Percentiles rank a stretch among this genome's conserved stretches.
Conservation (phyloP, 345 rosid genomes). For the Aethionema arabicum region DNA sequence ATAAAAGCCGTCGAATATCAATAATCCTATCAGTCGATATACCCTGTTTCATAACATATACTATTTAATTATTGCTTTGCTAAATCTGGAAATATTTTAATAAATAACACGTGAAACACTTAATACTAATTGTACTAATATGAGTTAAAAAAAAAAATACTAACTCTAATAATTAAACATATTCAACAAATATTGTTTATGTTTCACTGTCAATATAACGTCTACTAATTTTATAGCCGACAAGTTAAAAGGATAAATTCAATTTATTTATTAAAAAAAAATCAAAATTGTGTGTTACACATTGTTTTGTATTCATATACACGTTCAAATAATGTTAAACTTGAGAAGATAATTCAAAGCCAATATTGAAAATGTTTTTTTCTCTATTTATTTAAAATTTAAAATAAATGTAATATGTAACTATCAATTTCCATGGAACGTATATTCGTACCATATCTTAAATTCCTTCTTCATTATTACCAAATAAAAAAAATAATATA, state of each 20-base stretch:
- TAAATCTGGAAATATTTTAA: neutral
- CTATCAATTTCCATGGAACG: conserved; percentile 29
- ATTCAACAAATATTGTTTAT: neutral
- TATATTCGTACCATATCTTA: conserved; percentile 23
- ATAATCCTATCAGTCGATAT: conserved; percentile 97
- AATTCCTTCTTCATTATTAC: too few species aligned
- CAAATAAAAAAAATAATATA: neutral
- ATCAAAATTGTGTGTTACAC: conserved; percentile 31
- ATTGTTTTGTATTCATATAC: conserved; percentile 34
- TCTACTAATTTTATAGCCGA: conserved; percentile 30
- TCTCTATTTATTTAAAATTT: neutral
- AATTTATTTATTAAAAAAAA: neutral
- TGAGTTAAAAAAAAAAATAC: neutral
- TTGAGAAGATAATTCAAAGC: conserved; percentile 24
- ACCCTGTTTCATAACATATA: conserved; percentile 53
- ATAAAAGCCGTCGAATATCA: conserved; percentile 80
- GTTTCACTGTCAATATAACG: conserved; percentile 35
- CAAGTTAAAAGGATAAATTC: conserved; percentile 1
- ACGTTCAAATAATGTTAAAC: conserved; percentile 21
- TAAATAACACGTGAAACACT: conserved; percentile 19
- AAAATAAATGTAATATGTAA: conserved; percentile 6
- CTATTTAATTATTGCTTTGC: neutral
- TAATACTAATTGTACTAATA: neutral
- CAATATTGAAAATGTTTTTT: conserved; percentile 35
- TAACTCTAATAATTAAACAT: too few species aligned